Evolutionary conservation across 805 yeast genomes (phyloP).

Genomic region (Starmerella etchellsii): DNA sequence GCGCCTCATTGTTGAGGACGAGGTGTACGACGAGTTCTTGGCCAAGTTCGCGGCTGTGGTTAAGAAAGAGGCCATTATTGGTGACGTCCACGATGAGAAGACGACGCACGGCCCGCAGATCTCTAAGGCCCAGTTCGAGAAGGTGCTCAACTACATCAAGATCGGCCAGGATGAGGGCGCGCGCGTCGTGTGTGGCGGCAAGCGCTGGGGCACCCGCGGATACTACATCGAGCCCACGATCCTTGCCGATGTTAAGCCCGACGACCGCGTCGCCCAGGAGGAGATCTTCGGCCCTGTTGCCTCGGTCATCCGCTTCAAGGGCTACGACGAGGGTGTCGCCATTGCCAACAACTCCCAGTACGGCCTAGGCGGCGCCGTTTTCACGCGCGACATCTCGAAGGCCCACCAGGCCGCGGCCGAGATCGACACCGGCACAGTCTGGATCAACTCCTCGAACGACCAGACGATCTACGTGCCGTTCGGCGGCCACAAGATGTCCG

Average conservation of each 20-base stretch:
- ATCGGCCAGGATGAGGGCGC: conserved; percentile 66
- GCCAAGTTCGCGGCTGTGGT: conserved; percentile 44
- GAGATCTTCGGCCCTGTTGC: conserved; percentile 95
- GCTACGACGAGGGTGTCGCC: conserved; percentile 66
- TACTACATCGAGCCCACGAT: conserved; percentile 55
- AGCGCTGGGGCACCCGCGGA: conserved; percentile 49
- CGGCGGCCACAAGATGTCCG: conserved; percentile 85
- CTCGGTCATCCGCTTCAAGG: conserved; percentile 64
- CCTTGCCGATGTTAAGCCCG: conserved; percentile 65
- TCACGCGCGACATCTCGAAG: conserved; percentile 60
- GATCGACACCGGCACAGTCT: conserved; percentile 76
- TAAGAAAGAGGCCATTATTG: conserved; percentile 41
- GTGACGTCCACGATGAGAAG: conserved; percentile 70
- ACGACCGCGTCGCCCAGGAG: conserved; percentile 66
- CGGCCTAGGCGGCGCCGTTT: conserved; percentile 72
- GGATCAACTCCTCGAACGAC: conserved; percentile 85
- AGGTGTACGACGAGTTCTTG: conserved; percentile 65
- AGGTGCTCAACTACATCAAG: conserved; percentile 64
- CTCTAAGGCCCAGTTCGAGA: conserved; percentile 62
- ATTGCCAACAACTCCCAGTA: conserved; percentile 70
- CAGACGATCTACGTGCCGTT: conserved; percentile 81
- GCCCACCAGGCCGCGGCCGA: conserved; percentile 64
- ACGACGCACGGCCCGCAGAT: conserved; percentile 89
- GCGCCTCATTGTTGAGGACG: conserved; percentile 76
- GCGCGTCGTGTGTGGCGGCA: conserved; percentile 69